These are phyloP conservation scores for Schrenkiella parvula DNA, from an alignment of 345 rosid genomes.

Conservation along the genomic window DNA sequence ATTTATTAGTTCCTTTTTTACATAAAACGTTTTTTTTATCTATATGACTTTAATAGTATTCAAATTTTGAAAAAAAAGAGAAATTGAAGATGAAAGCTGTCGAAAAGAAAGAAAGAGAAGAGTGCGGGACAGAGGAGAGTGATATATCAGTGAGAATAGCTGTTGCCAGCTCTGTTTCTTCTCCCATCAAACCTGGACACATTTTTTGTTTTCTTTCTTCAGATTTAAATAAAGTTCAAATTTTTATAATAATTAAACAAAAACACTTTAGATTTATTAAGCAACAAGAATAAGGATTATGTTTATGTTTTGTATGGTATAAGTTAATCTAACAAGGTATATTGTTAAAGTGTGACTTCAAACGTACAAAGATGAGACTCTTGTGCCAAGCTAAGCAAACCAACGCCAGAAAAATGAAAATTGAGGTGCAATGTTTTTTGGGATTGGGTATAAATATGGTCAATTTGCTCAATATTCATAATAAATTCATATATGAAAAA, in stretches of 20 bases:
- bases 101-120: conserved; percentile 25
- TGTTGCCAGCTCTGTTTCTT: conserved; percentile 35
- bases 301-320: background rate
- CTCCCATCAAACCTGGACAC: conserved; percentile 30
- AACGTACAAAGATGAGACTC: background rate
- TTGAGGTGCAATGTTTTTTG: no score
- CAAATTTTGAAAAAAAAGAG: conserved; percentile 1
- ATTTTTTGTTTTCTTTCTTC: conserved; percentile 6
- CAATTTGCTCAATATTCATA: no score
- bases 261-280: background rate
- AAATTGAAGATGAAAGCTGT: conserved; percentile 26
- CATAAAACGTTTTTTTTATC: background rate
- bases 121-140: conserved; percentile 35
- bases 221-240: conserved; percentile 11
- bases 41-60: background rate
- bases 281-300: background rate
- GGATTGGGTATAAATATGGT: no score
- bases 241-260: background rate
- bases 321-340: background rate
- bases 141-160: conserved; percentile 33
- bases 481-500: no score
- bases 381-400: background rate
- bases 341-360: background rate
- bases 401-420: no score
- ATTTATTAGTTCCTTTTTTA: background rate